phyloP scores from a whole-genome alignment of 177 flowering plant species.

The Vitis hybrid region DNA sequence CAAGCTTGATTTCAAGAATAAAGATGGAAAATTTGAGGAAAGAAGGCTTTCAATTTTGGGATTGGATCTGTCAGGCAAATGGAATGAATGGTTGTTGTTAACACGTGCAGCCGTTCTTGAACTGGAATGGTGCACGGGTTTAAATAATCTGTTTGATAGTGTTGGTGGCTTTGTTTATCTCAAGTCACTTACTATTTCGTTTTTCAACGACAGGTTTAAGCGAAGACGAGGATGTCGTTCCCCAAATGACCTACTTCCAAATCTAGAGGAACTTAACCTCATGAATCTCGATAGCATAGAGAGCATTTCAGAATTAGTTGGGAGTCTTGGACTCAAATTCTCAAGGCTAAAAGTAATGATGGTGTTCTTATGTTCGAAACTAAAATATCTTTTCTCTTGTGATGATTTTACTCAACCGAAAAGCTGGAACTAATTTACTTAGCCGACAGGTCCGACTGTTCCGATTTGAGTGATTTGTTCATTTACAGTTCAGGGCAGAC shows the following conservation, averaged over 20 bases:
- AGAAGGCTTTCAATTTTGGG: no score
- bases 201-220: not conserved
- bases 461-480: not conserved
- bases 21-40: no score
- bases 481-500: not conserved
- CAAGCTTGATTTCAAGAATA: no score
- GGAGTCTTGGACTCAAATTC: constrained; percentile 7
- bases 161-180: not conserved
- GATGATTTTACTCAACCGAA: not conserved
- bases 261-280: constrained; percentile 12
- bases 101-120: no score
- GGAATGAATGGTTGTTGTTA: no score
- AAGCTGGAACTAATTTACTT: constrained; percentile 9
- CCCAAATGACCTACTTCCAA: constrained; percentile 6
- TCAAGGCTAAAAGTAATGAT: not conserved
- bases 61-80: no score
- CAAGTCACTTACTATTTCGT: constrained; percentile 1
- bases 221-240: constrained; percentile 8
- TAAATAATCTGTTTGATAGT: constrained; percentile 2
- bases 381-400: constrained; percentile 1
- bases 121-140: no score
- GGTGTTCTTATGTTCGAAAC: not conserved
- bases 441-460: no score
- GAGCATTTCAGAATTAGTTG: constrained; percentile 9
- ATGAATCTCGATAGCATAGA: not conserved